Conservation (phyloP, 2,329 filamentous ascomycete genomes). For the Penicillium sp. region DNA sequence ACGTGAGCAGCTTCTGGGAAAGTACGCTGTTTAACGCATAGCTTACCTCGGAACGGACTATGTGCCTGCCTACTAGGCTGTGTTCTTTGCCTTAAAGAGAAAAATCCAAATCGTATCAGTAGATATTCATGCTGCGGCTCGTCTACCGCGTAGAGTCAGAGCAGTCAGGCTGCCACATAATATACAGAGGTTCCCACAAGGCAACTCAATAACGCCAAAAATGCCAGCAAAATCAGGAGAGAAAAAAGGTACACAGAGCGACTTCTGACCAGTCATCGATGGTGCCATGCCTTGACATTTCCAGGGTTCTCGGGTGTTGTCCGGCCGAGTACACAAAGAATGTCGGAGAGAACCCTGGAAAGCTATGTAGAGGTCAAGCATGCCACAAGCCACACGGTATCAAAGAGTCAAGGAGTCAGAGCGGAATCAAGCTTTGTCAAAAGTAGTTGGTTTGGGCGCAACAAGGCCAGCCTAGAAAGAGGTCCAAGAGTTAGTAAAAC, state of each 20-base stretch:
- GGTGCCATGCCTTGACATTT: not conserved
- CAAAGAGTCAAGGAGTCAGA: not conserved
- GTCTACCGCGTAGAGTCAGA: slow-evolving; percentile 6
- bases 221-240: slow-evolving; percentile 22
- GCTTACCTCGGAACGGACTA: not conserved
- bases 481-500: slow-evolving; percentile 7
- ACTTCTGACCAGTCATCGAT: not conserved
- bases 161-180: slow-evolving; percentile 14
- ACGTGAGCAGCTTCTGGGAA: not conserved
- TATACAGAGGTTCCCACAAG: slow-evolving; percentile 12
- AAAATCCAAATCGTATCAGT: not conserved
- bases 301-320: not conserved
- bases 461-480: slow-evolving; percentile 36
- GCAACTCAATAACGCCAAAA: slow-evolving; percentile 25
- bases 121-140: slow-evolving; percentile 6
- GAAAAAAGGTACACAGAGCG: slow-evolving; percentile 3
- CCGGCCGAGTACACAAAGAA: slow-evolving; percentile 3
- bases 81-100: not conserved
- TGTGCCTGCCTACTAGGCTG: not conserved
- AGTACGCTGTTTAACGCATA: not conserved
- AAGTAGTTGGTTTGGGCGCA: slow-evolving; percentile 31
- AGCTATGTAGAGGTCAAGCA: not conserved
- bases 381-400: not conserved
- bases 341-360: not conserved
- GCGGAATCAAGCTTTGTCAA: slow-evolving; percentile 20